Conservation (phyloP, 805 yeast genomes). For the Nakazawaea populi region DNA sequence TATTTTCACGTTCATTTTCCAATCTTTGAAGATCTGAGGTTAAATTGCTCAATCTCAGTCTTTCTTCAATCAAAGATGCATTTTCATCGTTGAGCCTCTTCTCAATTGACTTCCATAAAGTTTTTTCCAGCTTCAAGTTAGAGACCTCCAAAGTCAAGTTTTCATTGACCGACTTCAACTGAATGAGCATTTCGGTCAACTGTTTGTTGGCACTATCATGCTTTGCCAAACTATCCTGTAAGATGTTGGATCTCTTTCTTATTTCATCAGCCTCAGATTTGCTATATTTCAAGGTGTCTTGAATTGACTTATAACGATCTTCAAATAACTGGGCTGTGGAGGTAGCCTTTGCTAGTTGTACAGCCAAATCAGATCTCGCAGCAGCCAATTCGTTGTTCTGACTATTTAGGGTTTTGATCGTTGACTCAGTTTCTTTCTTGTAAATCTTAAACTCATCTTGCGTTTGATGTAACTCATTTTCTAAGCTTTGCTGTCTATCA, state of each 20-base stretch:
- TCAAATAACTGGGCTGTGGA: slow-evolving; percentile 48
- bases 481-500: slow-evolving; percentile 21
- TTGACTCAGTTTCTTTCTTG: slow-evolving; percentile 34
- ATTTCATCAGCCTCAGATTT: slow-evolving; percentile 42
- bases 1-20: slow-evolving; percentile 54
- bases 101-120: slow-evolving; percentile 42
- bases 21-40: slow-evolving; percentile 55
- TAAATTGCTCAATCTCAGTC: slow-evolving; percentile 47
- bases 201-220: slow-evolving; percentile 45
- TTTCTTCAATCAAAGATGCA: slow-evolving; percentile 49
- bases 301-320: slow-evolving; percentile 40
- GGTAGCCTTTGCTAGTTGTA: slow-evolving; percentile 47
- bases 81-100: slow-evolving; percentile 47
- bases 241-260: slow-evolving; percentile 27
- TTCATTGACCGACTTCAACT: slow-evolving; percentile 40
- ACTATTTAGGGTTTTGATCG: slow-evolving; percentile 42
- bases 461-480: slow-evolving; percentile 25
- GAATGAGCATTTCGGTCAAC: slow-evolving; percentile 49
- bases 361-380: slow-evolving; percentile 40
- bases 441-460: slow-evolving; percentile 32
- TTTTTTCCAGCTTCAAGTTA: slow-evolving; percentile 49
- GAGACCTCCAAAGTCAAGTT: slow-evolving; percentile 37
- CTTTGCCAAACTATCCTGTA: slow-evolving; percentile 36
- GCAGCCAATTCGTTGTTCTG: slow-evolving; percentile 33
- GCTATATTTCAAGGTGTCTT: slow-evolving; percentile 32